Evolutionary conservation across 805 yeast species (phyloP), one percentile per base, ranked within the genome.

Genomic region (Ogataea siamensis): DNA sequence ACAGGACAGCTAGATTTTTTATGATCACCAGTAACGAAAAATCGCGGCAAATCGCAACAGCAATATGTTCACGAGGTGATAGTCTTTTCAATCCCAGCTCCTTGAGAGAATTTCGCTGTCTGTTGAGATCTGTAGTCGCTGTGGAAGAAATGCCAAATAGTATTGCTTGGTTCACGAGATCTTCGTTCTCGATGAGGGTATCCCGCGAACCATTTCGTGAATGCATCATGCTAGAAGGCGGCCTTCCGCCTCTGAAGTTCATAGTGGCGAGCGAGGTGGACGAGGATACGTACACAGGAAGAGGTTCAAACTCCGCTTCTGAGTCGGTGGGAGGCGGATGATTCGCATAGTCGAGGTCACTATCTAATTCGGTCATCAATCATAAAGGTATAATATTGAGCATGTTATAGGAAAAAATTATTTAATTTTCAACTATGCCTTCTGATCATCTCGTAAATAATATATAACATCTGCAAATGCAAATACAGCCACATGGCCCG

Each of bases 21-120:
- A 54, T 40, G 15, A 58, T 58, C 23, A 51, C 55, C 24, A 50
- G 39, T 13, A 88, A 65, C 2, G 94, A 85, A 19, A 86, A 65
- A 50, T 87, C 93, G 32, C 95, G 68, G 48, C 91, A 82, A n/a
- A 80, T 61, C 0, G 93, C 88, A 43, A 87, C 68, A 4, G 83
- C 71, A 42, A 84, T 71, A 56, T 86, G 93, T 51, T 86, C 88
- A 45, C 78, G 71, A 2, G 93, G 85, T 42, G 81, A 81, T 45
- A 87, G 64, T 47, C 86, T 76, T 47, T 76, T 78, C 40, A 87
- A 66, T 0, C 94, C 91, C 15, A 85, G 58, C 20, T 71, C 67
- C 55, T 84, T 83, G 32, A 78, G 54, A 8, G 59, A 54, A 27
- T 57, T 53, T 36, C 57, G 47, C 35, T 62, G 61, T 13, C 30